phyloP scores from a whole-genome alignment of 306 rosid genomes.

The Trifolium pratense region DNA sequence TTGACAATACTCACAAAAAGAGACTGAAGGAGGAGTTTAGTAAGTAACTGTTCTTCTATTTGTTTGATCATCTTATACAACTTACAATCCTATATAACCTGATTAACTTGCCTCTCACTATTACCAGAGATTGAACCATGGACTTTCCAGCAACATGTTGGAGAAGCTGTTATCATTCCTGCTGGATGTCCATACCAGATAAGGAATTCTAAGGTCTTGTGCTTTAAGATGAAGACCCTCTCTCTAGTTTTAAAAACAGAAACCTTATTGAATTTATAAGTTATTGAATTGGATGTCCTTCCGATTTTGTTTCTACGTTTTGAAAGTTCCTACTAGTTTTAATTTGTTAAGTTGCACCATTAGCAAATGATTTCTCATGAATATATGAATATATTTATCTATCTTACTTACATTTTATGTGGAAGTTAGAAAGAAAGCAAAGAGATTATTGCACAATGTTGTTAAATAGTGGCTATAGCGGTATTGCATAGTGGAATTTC shows the following conservation, averaged over 20 bases:
- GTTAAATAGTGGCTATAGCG: too few species aligned
- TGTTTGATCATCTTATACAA: slow-evolving; percentile 36
- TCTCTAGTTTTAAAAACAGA: slow-evolving; percentile 7
- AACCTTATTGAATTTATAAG: slow-evolving; percentile 13
- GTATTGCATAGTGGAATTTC: too few species aligned
- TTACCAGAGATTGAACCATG: slow-evolving; percentile 93
- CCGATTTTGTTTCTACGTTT: slow-evolving; percentile 12
- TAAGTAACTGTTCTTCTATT: slow-evolving; percentile 48
- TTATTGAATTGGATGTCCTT: slow-evolving; percentile 25
- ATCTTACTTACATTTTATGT: not conserved
- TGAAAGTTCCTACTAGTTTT: not conserved
- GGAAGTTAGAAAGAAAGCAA: slow-evolving; percentile 20
- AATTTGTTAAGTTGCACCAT: too few species aligned
- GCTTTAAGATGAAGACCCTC: slow-evolving; percentile 25
- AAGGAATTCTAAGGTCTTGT: slow-evolving; percentile 77
- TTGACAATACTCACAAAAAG: slow-evolving; percentile 71
- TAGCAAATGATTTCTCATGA: slow-evolving; percentile 19
- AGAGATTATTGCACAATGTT: not conserved
- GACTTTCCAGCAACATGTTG: slow-evolving; percentile 86
- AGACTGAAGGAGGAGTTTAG: slow-evolving; percentile 90
- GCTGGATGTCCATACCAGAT: slow-evolving; percentile 99
- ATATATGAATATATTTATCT: slow-evolving; percentile 20
- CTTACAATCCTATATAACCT: slow-evolving; percentile 25
- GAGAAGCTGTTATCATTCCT: slow-evolving; percentile 97
- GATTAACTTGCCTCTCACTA: slow-evolving; percentile 33